These are phyloP conservation scores for Aureobasidium uvarum DNA, from an alignment of 2,329 filamentous ascomycete genomes.

Conservation along the genomic window DNA sequence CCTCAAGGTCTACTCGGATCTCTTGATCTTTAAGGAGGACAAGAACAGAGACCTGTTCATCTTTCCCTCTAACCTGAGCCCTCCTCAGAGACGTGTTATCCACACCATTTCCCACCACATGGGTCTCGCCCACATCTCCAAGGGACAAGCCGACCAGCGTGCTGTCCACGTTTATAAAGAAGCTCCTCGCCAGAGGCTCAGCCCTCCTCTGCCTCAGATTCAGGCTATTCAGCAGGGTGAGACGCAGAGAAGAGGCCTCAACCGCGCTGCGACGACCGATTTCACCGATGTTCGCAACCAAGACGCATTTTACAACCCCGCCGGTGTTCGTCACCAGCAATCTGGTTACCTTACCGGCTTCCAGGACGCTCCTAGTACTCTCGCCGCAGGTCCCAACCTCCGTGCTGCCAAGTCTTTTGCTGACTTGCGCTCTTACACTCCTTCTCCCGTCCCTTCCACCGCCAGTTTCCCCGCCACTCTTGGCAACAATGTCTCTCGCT, in stretches of 20 bases:
- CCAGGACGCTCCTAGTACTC: constrained; percentile 66
- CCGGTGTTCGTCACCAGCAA: constrained; percentile 71
- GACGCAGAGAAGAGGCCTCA: constrained; percentile 77
- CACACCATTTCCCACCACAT: constrained; percentile 96
- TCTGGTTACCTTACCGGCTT: constrained; percentile 76
- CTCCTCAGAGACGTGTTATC: constrained; percentile 81
- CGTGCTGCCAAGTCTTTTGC: constrained; percentile 95
- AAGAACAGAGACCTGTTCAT: constrained; percentile 73
- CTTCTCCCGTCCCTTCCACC: constrained; percentile 85
- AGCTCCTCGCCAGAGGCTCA: constrained; percentile 56
- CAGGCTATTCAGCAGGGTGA: constrained; percentile 66
- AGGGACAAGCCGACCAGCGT: constrained; percentile 80
- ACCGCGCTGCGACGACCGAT: constrained; percentile 94
- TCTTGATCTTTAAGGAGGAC: constrained; percentile 85
- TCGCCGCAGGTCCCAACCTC: constrained; percentile 72
- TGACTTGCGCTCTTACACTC: constrained; percentile 90
- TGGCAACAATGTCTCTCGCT: constrained; percentile 60
- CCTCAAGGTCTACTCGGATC: constrained; percentile 83
- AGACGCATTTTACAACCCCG: constrained; percentile 67
- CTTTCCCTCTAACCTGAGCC: constrained; percentile 76
- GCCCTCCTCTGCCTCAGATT: constrained; percentile 62
- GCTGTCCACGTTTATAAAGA: constrained; percentile 87
- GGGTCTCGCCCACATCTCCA: constrained; percentile 85
- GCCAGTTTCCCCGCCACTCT: constrained; percentile 77
- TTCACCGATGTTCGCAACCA: constrained; percentile 81